Percentiles rank a stretch among this genome's conserved stretches.
Evolutionary conservation across 108 stramenopile species (phyloP).

Genomic region (Epithemia pelagica): DNA sequence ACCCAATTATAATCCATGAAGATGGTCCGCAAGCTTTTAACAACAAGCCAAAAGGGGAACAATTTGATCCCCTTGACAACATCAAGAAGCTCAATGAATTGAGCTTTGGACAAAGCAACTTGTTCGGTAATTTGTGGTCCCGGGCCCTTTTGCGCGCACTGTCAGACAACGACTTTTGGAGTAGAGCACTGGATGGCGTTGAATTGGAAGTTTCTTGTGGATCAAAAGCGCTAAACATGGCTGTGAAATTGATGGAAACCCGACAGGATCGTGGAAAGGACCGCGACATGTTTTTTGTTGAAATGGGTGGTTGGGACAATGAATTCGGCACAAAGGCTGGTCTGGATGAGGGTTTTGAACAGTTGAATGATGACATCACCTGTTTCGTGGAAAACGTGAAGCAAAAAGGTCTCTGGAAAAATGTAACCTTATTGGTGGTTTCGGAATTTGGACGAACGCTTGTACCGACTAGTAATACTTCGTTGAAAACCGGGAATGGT

Average conservation of each 20-base stretch:
- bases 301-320: conserved; percentile 57
- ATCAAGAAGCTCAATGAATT: conserved; percentile 24
- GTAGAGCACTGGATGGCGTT: neutral
- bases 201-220: neutral
- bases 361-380: conserved; percentile 24
- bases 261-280: conserved; percentile 34
- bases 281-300: conserved; percentile 50
- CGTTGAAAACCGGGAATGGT: conserved; percentile 29
- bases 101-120: conserved; percentile 19
- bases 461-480: conserved; percentile 25
- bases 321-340: conserved; percentile 20
- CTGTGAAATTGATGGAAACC: conserved; percentile 49
- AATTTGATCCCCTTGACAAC: neutral
- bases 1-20: neutral
- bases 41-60: neutral
- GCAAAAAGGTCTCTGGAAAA: conserved; percentile 29
- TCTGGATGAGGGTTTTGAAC: conserved; percentile 6
- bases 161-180: neutral
- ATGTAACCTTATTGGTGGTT: conserved; percentile 19
- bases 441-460: conserved; percentile 41
- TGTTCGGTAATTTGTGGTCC: conserved; percentile 52
- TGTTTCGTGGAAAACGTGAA: conserved; percentile 30
- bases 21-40: neutral
- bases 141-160: neutral
- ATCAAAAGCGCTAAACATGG: conserved; percentile 26